Percentiles rank a stretch among this genome's conserved stretches.
phyloP scores from a whole-genome alignment of 2,329 filamentous ascomycete species.

The Aspergillus pseudonomiae region DNA sequence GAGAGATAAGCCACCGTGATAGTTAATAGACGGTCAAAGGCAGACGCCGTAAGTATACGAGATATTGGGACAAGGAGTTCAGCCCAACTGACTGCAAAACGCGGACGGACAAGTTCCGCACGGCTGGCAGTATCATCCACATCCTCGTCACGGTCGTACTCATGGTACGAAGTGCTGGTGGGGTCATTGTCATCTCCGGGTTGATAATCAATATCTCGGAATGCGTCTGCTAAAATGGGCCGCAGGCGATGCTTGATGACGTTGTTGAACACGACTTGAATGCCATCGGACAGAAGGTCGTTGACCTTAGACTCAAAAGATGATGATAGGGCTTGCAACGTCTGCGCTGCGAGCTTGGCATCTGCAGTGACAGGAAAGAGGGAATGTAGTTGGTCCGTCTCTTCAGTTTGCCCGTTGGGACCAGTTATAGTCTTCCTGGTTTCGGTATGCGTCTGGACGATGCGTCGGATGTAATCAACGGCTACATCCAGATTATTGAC shows the following conservation, averaged over 20 bases:
- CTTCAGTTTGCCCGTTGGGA: constrained; percentile 23
- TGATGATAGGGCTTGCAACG: constrained; percentile 69
- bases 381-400: constrained; percentile 53
- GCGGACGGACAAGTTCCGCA: constrained; percentile 70
- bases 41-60: constrained; percentile 77
- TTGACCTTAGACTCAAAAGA: constrained; percentile 76
- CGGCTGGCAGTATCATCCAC: constrained; percentile 44
- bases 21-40: constrained; percentile 75
- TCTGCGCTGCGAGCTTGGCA: constrained; percentile 66
- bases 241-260: constrained; percentile 84
- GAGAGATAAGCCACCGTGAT: constrained; percentile 75
- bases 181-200: constrained; percentile 57
- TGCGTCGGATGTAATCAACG: constrained; percentile 86
- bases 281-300: constrained; percentile 81
- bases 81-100: constrained; percentile 86
- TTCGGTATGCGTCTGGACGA: constrained; percentile 70
- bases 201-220: constrained; percentile 88
- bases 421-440: constrained; percentile 26
- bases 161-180: constrained; percentile 44
- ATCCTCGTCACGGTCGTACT: constrained; percentile 47
- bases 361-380: constrained; percentile 83
- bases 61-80: constrained; percentile 81
- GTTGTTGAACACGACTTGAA: constrained; percentile 83
- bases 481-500: constrained; percentile 95
- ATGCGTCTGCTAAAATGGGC: constrained; percentile 82